Evolutionary conservation across 768 basidiomycete genomes (phyloP).

Genomic region (Filobasidium floriforme): DNA sequence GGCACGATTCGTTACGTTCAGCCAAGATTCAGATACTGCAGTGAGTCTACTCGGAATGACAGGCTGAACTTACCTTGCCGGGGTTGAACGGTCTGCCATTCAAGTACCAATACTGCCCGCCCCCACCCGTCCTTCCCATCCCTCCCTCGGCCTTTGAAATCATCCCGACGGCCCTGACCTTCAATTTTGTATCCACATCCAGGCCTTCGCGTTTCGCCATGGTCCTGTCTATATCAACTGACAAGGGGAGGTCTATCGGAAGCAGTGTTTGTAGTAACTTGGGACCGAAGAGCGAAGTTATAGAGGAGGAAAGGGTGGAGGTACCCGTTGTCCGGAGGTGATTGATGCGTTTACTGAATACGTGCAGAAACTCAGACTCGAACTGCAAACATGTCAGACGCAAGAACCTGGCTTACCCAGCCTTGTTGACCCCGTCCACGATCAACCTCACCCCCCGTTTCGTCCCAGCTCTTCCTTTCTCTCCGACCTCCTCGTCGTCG

Average conservation of each 20-base stretch:
- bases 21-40: not conserved
- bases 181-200: constrained; percentile 26
- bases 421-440: constrained; percentile 60
- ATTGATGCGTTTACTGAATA: constrained; percentile 47
- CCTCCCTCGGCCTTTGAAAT: constrained; percentile 74
- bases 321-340: constrained; percentile 69
- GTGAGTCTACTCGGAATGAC: not conserved
- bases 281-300: constrained; percentile 73
- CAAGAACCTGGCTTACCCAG: constrained; percentile 53
- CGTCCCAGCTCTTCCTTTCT: constrained; percentile 28
- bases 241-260: constrained; percentile 63
- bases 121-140: constrained; percentile 66
- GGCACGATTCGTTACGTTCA: not conserved
- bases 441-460: constrained; percentile 62
- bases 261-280: constrained; percentile 68
- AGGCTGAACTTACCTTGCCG: constrained; percentile 55
- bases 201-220: constrained; percentile 50
- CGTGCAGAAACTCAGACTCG: not conserved
- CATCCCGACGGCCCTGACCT: constrained; percentile 62
- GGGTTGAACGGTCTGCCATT: constrained; percentile 83
- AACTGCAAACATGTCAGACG: not conserved
- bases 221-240: constrained; percentile 60
- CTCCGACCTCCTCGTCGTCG: constrained; percentile 5
- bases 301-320: constrained; percentile 56
- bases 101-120: constrained; percentile 86